These are phyloP conservation scores for Hibiscus syriacus DNA, from an alignment of 345 rosid species.

Conservation along the genomic window DNA sequence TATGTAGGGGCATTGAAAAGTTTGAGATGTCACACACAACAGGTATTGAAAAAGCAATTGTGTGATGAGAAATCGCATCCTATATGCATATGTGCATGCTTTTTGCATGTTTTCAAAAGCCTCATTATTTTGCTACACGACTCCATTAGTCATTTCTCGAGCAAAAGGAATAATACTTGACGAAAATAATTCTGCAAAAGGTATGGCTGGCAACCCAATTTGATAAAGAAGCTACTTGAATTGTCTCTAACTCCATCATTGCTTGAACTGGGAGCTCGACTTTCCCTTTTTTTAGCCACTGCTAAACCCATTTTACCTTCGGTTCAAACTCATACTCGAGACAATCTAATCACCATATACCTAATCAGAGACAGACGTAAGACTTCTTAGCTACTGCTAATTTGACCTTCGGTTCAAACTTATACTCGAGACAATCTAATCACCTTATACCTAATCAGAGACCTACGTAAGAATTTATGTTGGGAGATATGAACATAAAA, in stretches of 20 bases:
- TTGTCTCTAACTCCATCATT: constrained; percentile 1
- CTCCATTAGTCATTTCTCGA: background rate
- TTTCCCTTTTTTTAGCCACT: background rate
- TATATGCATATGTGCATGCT: constrained; percentile 3
- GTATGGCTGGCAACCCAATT: constrained; percentile 5
- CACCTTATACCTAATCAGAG: too few relatives aligned
- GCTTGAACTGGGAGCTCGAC: background rate
- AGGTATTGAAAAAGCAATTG: background rate
- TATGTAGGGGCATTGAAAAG: background rate
- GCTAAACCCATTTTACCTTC: too few relatives aligned
- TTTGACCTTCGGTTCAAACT: too few relatives aligned
- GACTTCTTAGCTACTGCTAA: background rate
- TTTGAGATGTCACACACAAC: background rate
- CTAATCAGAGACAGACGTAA: too few relatives aligned
- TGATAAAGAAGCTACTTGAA: background rate
- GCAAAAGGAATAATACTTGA: background rate
- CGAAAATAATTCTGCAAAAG: constrained; percentile 10
- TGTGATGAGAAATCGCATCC: background rate
- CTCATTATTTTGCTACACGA: constrained; percentile 23
- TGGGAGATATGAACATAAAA: too few relatives aligned
- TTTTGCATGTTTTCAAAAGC: constrained; percentile 16
- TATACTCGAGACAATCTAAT: too few relatives aligned
- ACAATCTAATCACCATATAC: too few relatives aligned
- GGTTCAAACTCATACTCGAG: too few relatives aligned
- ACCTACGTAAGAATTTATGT: too few relatives aligned